Evolutionary conservation across 139 green algal genomes (phyloP).

Genomic region (Chlorella ohadii): DNA sequence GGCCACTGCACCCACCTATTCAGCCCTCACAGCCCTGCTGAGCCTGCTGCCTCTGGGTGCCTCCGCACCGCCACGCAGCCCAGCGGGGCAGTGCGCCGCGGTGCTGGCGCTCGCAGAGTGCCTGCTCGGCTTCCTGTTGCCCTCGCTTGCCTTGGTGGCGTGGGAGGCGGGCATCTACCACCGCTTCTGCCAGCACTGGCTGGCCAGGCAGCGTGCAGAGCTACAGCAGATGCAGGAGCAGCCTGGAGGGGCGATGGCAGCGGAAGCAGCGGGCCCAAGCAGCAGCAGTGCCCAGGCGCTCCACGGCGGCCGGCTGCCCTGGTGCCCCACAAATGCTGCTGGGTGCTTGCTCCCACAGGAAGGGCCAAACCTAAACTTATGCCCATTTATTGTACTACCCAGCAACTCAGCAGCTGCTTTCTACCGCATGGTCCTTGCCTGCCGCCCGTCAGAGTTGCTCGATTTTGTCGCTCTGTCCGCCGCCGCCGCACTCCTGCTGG

Average conservation of each 20-base stretch:
- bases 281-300: not conserved
- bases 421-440: too few species aligned
- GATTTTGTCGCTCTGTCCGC: too few species aligned
- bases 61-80: not conserved
- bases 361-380: not conserved
- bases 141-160: not conserved
- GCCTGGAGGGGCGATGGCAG: not conserved
- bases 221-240: not conserved
- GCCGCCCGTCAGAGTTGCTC: too few species aligned
- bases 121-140: not conserved
- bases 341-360: not conserved
- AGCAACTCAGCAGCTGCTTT: too few species aligned
- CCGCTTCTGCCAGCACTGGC: too few species aligned
- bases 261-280: not conserved
- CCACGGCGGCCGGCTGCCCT: too few species aligned
- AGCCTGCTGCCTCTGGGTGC: not conserved
- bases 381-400: too few species aligned
- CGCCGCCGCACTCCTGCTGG: too few species aligned
- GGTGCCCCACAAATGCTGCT: not conserved
- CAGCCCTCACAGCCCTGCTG: not conserved
- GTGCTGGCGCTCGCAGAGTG: not conserved
- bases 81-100: not conserved
- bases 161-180: not conserved
- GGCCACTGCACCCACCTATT: not conserved
- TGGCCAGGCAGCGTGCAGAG: not conserved